A percentile compares a stretch with the other conserved stretches of the same genome.
Conservation (phyloP, 257 asterid species). For the Asclepias syriaca region DNA sequence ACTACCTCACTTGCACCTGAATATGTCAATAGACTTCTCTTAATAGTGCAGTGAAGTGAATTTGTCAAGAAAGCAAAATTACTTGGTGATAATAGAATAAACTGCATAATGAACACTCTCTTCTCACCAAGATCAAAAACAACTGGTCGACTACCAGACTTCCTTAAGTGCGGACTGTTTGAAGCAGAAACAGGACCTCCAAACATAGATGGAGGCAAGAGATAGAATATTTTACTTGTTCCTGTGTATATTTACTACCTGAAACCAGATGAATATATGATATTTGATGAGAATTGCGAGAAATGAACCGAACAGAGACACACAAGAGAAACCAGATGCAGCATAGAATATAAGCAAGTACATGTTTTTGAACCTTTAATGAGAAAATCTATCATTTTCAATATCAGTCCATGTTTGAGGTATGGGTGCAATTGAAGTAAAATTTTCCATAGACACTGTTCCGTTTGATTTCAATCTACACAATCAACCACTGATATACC, state of each 20-base stretch:
- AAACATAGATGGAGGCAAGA: slow-evolving; percentile 74
- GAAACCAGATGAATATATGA: slow-evolving; percentile 21
- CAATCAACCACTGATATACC: background rate
- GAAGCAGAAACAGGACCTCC: slow-evolving; percentile 70
- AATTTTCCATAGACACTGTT: no score
- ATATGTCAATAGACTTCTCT: slow-evolving; percentile 14
- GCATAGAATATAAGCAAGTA: background rate
- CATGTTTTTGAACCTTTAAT: background rate
- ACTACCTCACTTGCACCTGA: slow-evolving; percentile 50
- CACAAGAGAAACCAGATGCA: background rate
- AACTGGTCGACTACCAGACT: slow-evolving; percentile 90
- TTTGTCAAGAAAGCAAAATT: slow-evolving; percentile 12
- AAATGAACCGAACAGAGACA: background rate
- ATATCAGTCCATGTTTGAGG: background rate
- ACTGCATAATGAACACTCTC: slow-evolving; percentile 17
- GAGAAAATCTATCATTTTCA: background rate
- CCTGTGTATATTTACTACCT: slow-evolving; percentile 21
- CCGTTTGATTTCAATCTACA: background rate
- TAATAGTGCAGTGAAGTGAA: slow-evolving; percentile 6
- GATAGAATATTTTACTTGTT: slow-evolving; percentile 21
- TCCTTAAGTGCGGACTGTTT: slow-evolving; percentile 84
- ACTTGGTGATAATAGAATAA: background rate
- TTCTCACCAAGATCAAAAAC: slow-evolving; percentile 74
- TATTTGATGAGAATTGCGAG: background rate
- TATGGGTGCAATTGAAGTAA: background rate